phyloP scores from a whole-genome alignment of 257 asterid species.

The Verbena officinalis region DNA sequence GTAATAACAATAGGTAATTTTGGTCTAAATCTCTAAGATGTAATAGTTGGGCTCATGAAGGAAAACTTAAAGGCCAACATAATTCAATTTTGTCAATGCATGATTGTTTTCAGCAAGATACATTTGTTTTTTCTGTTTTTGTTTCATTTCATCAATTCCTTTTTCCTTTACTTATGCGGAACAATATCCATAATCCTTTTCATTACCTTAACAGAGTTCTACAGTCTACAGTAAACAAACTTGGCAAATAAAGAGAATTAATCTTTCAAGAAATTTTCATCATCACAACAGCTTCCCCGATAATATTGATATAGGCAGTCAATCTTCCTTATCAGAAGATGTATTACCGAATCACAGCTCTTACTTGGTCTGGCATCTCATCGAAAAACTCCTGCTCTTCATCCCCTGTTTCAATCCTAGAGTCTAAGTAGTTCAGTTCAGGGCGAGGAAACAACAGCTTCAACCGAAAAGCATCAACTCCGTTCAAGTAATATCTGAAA shows the following conservation, averaged over 20 bases:
- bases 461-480: constrained; percentile 93
- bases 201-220: not conserved
- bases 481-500: constrained; percentile 89
- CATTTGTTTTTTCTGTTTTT: too few species aligned
- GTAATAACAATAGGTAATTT: too few species aligned
- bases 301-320: not conserved
- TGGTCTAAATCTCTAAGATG: too few species aligned
- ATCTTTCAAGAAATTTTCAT: not conserved
- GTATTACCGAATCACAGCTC: constrained; percentile 7
- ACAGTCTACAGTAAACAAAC: too few species aligned
- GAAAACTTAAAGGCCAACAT: too few species aligned
- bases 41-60: too few species aligned
- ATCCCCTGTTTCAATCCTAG: constrained; percentile 33
- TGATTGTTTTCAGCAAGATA: too few species aligned
- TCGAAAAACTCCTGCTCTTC: constrained; percentile 31
- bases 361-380: constrained; percentile 32
- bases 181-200: not conserved
- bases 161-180: too few species aligned
- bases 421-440: constrained; percentile 40
- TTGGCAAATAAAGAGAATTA: not conserved
- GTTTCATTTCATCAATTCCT: too few species aligned
- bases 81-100: too few species aligned
- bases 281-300: constrained; percentile 9
- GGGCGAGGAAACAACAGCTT: constrained; percentile 79
- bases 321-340: constrained; percentile 13